These are phyloP conservation scores for Aspergillus wentii DNA, from an alignment of 495 filamentous ascomycete species.

Conservation along the genomic window DNA sequence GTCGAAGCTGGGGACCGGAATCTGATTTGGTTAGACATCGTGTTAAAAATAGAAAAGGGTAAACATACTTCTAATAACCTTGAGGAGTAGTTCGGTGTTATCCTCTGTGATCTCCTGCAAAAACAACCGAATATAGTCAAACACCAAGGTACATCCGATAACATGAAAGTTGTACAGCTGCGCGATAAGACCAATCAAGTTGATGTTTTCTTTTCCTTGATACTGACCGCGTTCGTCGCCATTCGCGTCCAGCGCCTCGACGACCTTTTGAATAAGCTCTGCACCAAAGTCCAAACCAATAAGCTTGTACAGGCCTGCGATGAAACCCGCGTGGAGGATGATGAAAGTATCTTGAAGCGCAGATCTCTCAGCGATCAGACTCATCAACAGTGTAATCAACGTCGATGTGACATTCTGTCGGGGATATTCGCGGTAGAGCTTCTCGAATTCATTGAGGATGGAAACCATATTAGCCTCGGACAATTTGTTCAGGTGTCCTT, in stretches of 20 bases:
- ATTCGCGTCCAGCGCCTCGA: conserved; percentile 58
- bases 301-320: conserved; percentile 80
- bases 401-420: conserved; percentile 80
- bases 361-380: conserved; percentile 70
- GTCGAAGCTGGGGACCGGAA: conserved; percentile 75
- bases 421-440: conserved; percentile 74
- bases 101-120: conserved; percentile 70
- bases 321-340: conserved; percentile 85
- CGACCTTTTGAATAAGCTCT: conserved; percentile 69
- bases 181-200: conserved; percentile 79
- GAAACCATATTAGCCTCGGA: conserved; percentile 83
- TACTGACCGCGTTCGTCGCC: conserved; percentile 34
- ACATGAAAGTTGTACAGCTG: conserved; percentile 90
- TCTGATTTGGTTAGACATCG: conserved; percentile 23
- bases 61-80: conserved; percentile 65
- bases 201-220: conserved; percentile 64
- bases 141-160: conserved; percentile 74
- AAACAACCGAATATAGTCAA: conserved; percentile 82
- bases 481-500: conserved; percentile 87
- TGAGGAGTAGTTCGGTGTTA: conserved; percentile 88
- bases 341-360: conserved; percentile 80
- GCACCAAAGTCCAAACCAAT: conserved; percentile 86
- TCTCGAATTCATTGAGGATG: conserved; percentile 74
- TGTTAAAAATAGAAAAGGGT: background rate
- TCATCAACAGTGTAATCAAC: conserved; percentile 67